A percentile compares a stretch with the other conserved stretches of the same genome.
These are phyloP conservation scores for Solanum paucissectum DNA, from an alignment of 257 asterid genomes.

Conservation along the genomic window DNA sequence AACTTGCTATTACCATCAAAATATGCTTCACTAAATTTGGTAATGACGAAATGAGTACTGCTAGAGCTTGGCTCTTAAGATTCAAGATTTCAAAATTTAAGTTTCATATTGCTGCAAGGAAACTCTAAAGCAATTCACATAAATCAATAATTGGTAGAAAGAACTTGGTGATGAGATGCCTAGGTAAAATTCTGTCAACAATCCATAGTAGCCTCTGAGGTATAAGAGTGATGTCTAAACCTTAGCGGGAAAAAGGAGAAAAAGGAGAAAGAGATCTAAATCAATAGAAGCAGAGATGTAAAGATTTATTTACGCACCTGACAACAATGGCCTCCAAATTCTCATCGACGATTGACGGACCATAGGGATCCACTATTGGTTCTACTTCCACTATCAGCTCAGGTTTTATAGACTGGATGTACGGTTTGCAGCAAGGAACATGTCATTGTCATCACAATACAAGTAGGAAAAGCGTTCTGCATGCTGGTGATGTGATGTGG, in stretches of 20 bases:
- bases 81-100: not conserved
- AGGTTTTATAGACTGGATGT: slow-evolving; percentile 59
- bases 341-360: slow-evolving; percentile 71
- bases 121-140: not conserved
- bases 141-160: not conserved
- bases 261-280: not conserved
- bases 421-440: not conserved
- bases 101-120: not conserved
- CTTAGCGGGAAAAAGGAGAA: not conserved
- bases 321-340: slow-evolving; percentile 88
- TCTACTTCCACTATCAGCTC: slow-evolving; percentile 67
- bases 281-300: not conserved
- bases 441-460: slow-evolving; percentile 6
- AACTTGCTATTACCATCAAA: not conserved
- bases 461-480: not conserved
- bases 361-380: slow-evolving; percentile 81
- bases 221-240: not conserved
- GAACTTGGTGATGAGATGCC: not conserved
- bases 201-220: not conserved
- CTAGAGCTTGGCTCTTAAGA: not conserved
- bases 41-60: not conserved
- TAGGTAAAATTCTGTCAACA: not conserved
- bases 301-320: slow-evolving; percentile 27
- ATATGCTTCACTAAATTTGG: not conserved
- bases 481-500: not conserved